phyloP scores from a whole-genome alignment of 352 stramenopile genomes.

The Peronosclerospora sorghi region DNA sequence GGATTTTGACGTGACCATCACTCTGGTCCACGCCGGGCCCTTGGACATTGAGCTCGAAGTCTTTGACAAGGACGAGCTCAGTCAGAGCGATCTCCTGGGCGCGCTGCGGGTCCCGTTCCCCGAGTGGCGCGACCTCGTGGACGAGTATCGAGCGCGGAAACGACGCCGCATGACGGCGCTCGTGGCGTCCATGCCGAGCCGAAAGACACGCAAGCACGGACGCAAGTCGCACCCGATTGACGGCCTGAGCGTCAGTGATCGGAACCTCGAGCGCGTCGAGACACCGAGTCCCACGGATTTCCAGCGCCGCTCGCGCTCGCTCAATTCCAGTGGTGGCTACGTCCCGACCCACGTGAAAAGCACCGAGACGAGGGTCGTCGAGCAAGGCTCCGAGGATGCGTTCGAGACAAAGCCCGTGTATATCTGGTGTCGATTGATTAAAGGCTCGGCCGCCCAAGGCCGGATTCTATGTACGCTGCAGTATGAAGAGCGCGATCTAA shows the following conservation, averaged over 20 bases:
- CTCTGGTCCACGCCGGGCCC: conserved; percentile 36
- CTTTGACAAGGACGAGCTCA: conserved; percentile 60
- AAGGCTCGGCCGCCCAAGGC: conserved; percentile 41
- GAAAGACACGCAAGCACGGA: too few relatives aligned
- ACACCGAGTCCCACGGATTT: conserved; percentile 7
- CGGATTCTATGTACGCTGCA: conserved; percentile 63
- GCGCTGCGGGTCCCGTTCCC: conserved; percentile 61
- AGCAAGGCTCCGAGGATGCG: neutral
- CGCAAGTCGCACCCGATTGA: too few relatives aligned
- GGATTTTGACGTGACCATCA: conserved; percentile 51
- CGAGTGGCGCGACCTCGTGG: conserved; percentile 42
- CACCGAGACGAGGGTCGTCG: conserved; percentile 11
- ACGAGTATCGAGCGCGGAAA: conserved; percentile 28
- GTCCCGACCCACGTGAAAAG: conserved; percentile 17
- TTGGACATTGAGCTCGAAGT: conserved; percentile 72
- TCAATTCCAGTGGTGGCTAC: conserved; percentile 27
- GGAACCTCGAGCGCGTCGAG: too few relatives aligned
- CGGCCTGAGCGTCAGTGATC: too few relatives aligned
- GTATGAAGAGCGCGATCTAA: conserved; percentile 59
- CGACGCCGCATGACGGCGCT: conserved; percentile 6
- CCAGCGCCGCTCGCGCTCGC: conserved; percentile 23
- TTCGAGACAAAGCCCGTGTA: conserved; percentile 47
- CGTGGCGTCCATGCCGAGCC: neutral
- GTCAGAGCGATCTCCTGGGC: conserved; percentile 53
- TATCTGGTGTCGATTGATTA: conserved; percentile 66